These are phyloP conservation scores for Arabidopsis lyrata DNA, from an alignment of 441 rosid species.

Conservation along the genomic window DNA sequence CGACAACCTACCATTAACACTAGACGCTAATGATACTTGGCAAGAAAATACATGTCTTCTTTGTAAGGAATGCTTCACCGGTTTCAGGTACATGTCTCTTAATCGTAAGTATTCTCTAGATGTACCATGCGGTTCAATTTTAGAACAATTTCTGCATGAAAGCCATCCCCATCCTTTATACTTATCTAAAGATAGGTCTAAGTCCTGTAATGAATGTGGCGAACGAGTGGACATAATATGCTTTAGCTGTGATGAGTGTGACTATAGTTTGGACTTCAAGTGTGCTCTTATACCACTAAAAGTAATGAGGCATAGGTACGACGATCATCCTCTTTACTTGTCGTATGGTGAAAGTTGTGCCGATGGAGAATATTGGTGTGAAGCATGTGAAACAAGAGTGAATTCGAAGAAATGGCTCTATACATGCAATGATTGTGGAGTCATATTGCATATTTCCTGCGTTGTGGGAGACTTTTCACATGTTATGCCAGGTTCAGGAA, in stretches of 20 bases:
- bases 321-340: constrained; percentile 35
- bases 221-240: too few species aligned
- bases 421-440: constrained; percentile 7
- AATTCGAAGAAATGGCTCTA: constrained; percentile 9
- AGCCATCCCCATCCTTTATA: too few species aligned
- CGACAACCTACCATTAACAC: neutral
- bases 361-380: constrained; percentile 31
- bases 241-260: constrained; percentile 32
- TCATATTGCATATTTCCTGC: constrained; percentile 20
- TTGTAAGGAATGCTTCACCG: neutral
- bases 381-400: constrained; percentile 32
- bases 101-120: too few species aligned
- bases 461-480: constrained; percentile 15
- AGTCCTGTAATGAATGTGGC: too few species aligned
- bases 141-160: too few species aligned
- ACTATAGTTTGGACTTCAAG: neutral
- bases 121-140: too few species aligned
- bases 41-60: too few species aligned
- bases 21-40: too few species aligned
- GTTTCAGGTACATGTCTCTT: too few species aligned
- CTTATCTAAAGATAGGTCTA: too few species aligned
- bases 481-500: constrained; percentile 10
- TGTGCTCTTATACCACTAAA: constrained; percentile 1
- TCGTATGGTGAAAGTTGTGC: constrained; percentile 23
- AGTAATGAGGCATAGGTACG: constrained; percentile 7